Percentiles rank a stretch among this genome's conserved stretches.
phyloP scores from a whole-genome alignment of 805 yeast genomes.

The Candida dajiaensis region DNA sequence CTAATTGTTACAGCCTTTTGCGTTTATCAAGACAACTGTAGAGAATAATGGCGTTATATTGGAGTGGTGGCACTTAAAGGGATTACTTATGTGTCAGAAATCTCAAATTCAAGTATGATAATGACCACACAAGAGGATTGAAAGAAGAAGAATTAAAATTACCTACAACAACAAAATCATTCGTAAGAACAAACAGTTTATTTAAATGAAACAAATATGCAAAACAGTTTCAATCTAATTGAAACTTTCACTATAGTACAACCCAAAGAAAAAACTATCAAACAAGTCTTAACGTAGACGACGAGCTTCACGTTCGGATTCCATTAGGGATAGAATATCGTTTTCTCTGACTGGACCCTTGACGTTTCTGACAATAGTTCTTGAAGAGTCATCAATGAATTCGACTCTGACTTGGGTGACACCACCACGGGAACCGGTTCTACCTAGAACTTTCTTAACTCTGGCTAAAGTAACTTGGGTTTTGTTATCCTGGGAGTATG shows the following conservation, averaged over 20 bases:
- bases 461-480: constrained; percentile 92
- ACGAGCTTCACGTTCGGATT: constrained; percentile 99
- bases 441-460: constrained; percentile 98
- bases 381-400: constrained; percentile 88
- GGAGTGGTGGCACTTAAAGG: no score
- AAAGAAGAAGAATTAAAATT: no score
- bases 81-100: no score
- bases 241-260: neutral
- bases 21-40: neutral
- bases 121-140: no score
- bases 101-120: no score
- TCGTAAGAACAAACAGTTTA: neutral
- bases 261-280: neutral
- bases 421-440: constrained; percentile 99
- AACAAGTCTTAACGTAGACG: constrained; percentile 58
- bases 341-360: constrained; percentile 94
- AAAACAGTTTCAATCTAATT: neutral
- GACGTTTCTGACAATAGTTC: constrained; percentile 95
- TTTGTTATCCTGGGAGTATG: constrained; percentile 18
- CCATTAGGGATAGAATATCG: constrained; percentile 98
- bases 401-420: constrained; percentile 97
- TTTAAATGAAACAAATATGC: neutral
- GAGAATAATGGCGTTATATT: neutral
- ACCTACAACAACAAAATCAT: neutral
- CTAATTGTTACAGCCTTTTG: neutral